Evolutionary conservation across 2,329 filamentous ascomycete genomes (phyloP).

Genomic region (Fusarium sororula): DNA sequence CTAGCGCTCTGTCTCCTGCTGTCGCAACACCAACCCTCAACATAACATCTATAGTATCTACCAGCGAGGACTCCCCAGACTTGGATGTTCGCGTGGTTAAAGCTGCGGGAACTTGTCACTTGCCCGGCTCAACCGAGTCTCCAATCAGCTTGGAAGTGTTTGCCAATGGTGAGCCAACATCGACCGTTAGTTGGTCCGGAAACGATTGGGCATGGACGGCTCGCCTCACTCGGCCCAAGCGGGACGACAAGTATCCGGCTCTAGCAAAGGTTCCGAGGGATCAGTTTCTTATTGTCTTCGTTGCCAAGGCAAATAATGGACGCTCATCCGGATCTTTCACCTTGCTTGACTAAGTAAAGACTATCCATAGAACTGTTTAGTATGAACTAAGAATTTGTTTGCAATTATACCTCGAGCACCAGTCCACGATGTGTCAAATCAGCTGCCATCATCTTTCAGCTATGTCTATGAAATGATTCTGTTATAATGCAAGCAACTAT

Average conservation of each 20-base stretch:
- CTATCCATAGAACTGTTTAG: fast-evolving
- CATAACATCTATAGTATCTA: background rate
- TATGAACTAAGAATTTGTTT: background rate
- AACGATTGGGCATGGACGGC: background rate
- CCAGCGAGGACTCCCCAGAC: fast-evolving
- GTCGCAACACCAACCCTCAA: background rate
- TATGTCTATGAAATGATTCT: no score
- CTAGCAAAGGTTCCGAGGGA: background rate
- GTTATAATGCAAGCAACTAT: no score
- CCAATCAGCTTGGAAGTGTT: background rate
- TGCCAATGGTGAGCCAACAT: background rate
- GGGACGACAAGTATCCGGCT: background rate
- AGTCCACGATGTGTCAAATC: no score
- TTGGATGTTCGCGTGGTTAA: background rate
- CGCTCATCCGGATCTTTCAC: background rate
- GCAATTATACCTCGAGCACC: no score
- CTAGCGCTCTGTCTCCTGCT: no score
- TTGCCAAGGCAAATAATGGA: background rate
- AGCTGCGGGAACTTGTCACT: fast-evolving
- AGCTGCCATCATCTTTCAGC: no score
- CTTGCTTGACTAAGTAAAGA: background rate
- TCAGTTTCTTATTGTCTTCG: background rate
- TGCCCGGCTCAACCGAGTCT: fast-evolving
- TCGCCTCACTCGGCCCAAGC: background rate
- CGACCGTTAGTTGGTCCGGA: background rate